These are phyloP conservation scores for Cetraspora pellucida DNA, from an alignment of 192 early-diverging fungal species.

Conservation along the genomic window DNA sequence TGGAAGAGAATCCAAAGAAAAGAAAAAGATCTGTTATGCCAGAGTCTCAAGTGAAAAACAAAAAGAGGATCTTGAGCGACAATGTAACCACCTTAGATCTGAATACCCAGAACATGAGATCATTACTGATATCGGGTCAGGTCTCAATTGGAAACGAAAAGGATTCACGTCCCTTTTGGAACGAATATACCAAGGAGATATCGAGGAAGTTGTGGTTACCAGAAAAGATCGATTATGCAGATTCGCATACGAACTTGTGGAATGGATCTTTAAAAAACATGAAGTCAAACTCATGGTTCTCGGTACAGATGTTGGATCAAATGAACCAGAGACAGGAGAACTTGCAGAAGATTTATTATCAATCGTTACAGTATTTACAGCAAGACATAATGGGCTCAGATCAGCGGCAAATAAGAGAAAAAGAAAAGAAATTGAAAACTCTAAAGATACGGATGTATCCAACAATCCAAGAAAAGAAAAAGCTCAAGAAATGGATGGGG, in stretches of 20 bases:
- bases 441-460: background rate
- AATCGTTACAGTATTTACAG: constrained; percentile 4
- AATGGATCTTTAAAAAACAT: constrained; percentile 1
- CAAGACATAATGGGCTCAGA: background rate
- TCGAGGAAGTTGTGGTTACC: constrained; percentile 13
- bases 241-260: background rate
- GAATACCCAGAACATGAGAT: no score
- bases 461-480: background rate
- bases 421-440: constrained; percentile 1
- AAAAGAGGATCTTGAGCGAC: no score
- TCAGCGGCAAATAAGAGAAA: background rate
- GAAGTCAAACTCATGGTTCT: background rate
- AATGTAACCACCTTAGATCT: no score
- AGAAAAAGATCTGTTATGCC: no score
- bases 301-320: background rate
- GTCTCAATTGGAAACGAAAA: no score
- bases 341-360: constrained; percentile 9
- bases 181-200: background rate
- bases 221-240: background rate
- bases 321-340: background rate
- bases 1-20: no score
- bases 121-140: no score
- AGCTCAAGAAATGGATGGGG: background rate
- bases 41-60: no score
- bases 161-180: background rate